Evolutionary conservation across 1,139 yeast genomes (phyloP).

Genomic region (Zygosaccharomyces pseudobailii): DNA sequence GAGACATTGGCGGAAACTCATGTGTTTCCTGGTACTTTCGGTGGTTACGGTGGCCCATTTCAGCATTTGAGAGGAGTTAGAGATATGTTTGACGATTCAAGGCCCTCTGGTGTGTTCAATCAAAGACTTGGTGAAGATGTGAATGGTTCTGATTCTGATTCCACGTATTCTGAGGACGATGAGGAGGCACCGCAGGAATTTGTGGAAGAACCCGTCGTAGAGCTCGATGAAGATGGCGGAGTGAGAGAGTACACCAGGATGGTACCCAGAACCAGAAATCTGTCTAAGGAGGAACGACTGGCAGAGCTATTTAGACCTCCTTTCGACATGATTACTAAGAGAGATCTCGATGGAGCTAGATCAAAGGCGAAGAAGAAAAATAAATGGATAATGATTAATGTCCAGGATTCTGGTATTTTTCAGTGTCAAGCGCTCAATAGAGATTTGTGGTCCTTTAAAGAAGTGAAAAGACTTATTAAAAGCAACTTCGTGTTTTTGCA

Average conservation of each 20-base stretch:
- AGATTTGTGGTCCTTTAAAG: conserved; percentile 82
- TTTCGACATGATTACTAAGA: conserved; percentile 71
- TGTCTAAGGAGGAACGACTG: conserved; percentile 42
- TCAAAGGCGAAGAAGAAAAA: conserved; percentile 53
- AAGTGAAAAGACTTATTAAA: conserved; percentile 58
- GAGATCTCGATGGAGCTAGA: conserved; percentile 70
- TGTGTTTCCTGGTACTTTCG: conserved; percentile 36
- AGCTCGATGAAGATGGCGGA: conserved; percentile 35
- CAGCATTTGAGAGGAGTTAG: conserved; percentile 27
- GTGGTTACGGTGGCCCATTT: conserved; percentile 37
- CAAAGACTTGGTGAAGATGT: conserved; percentile 38
- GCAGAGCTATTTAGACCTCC: conserved; percentile 90
- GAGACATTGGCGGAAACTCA: conserved; percentile 62
- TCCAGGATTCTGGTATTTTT: conserved; percentile 82
- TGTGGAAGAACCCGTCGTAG: conserved; percentile 33
- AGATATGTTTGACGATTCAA: conserved; percentile 39
- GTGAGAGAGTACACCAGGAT: conserved; percentile 27
- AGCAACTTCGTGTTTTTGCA: conserved; percentile 76
- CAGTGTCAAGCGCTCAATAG: conserved; percentile 86
- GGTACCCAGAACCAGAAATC: conserved; percentile 24
- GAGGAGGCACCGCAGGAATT: conserved; percentile 31
- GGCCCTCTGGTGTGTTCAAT: conserved; percentile 48
- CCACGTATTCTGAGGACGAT: conserved; percentile 12
- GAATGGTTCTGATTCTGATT: conserved; percentile 25
- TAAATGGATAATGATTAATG: conserved; percentile 83